Evolutionary conservation across 1,284 basidiomycete species (phyloP), one percentile per base, ranked within the genome.

Genomic region (Exobasidium rhododendri): DNA sequence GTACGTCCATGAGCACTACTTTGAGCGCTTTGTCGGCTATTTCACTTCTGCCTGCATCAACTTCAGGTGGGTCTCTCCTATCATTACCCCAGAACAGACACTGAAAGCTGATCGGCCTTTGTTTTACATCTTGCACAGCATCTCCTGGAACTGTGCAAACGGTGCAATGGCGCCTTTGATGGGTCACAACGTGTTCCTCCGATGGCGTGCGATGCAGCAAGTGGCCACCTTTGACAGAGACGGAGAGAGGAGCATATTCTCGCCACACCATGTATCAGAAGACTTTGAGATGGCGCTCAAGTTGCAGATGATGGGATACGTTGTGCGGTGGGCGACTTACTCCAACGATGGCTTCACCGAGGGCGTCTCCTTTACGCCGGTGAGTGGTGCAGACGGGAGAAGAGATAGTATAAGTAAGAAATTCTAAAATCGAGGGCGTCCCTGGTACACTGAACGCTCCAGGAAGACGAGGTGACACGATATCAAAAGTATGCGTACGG

Each of bases 401-500:
- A n/a, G n/a, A n/a, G n/a, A n/a, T n/a, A n/a, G n/a, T n/a, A n/a
- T n/a, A n/a, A n/a, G n/a, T n/a, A n/a, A n/a, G n/a, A n/a, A n/a
- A n/a, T n/a, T n/a, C n/a, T n/a, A n/a, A n/a, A n/a, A n/a, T n/a
- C n/a, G n/a, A n/a, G n/a, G n/a, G n/a, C n/a, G n/a, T 17, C 35
- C 35, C 35, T 40, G 35, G 17, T 40, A 40, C 35, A 17, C 17
- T 40, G n/a, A n/a, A n/a, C n/a, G n/a, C 17, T 40, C 10, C 35
- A 40, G 24, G 88, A 90, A 51, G 89, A 91, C 71, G 89, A 89
- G 74, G 81, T 89, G 2, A 91, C 90, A 67, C 81, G 90, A 2
- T 92, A 90, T 90, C 88, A 91, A 68, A 92, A 92, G 75, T 92
- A 92, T 73, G 84, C 88, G 0, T 92, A 88, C 75, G 89, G 90